Evolutionary conservation across 2,329 filamentous ascomycete species (phyloP).

Genomic region (Aspergillus sergii): DNA sequence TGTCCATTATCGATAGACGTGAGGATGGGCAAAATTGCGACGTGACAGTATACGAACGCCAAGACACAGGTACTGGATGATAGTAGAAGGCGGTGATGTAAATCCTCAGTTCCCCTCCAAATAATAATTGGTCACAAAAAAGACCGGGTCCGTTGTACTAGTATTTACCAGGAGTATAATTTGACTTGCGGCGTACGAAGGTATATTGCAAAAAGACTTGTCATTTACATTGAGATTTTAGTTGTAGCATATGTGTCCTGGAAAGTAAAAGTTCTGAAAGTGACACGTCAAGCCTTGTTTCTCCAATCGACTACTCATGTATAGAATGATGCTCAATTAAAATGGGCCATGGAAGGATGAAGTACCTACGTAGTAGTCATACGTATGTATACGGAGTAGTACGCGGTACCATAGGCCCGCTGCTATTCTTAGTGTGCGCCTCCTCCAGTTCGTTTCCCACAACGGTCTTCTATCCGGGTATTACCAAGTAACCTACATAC

Average conservation of each 20-base stretch:
- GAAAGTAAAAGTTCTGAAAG: background rate
- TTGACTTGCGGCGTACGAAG: background rate
- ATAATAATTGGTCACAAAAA: background rate
- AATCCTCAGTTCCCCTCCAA: background rate
- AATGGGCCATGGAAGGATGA: background rate
- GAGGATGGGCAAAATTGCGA: background rate
- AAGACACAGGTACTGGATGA: background rate
- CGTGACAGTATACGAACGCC: background rate
- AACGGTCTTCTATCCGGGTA: background rate
- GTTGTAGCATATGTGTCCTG: background rate
- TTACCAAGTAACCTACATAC: background rate
- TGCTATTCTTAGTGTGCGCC: slow-evolving; percentile 7
- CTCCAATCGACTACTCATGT: background rate
- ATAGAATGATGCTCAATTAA: background rate
- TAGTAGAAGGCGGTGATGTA: slow-evolving; percentile 1
- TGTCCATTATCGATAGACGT: background rate
- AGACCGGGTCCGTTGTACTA: background rate
- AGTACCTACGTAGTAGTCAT: background rate
- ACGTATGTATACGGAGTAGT: background rate
- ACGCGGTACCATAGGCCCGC: background rate
- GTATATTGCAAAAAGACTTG: background rate
- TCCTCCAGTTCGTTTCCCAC: slow-evolving; percentile 4
- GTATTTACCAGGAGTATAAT: background rate
- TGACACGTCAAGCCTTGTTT: slow-evolving; percentile 8
- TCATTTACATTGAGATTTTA: background rate